Evolutionary conservation across 345 rosid genomes (phyloP), one percentile per base, ranked within the genome.

Genomic region (Citropsis articulata): DNA sequence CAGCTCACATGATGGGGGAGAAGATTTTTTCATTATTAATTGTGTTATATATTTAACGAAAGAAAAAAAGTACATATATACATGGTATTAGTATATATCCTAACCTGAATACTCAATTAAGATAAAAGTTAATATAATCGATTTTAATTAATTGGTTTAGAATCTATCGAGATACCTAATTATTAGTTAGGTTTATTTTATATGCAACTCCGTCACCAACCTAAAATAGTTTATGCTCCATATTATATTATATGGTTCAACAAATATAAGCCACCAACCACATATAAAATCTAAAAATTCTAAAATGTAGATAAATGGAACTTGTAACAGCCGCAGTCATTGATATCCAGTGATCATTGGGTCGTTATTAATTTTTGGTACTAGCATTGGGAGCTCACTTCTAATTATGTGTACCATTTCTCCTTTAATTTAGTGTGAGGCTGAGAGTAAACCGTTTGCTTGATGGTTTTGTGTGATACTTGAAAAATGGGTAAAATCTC

Each of bases 261-360:
- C 25, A 21, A 68, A 19, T 50, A 67, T 62, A 62, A 9, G 50
- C 81, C 59, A 66, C 80, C 76, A 4, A 74, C 69, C 62, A 22
- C 67, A 16, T 22, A 27, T 35, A 21, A 66, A 31, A 78, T 5
- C 16, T 59, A 31, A 21, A 14, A 27, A 55, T 36, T 50, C 9
- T 13, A 50, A 50, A 33, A 13, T 59, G 35, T 53, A 53, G 4
- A 12, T 48, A 71, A 53, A 28, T 30, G 75, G 63, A 53, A 53
- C 8, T 28, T 31, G 33, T 19, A 45, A 38, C 30, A n/a, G 71
- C 30, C 6, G 12, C 71, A 38, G 24, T 36, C 21, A 38, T 40
- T 76, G 18, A 27, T n/a, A 9, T 36, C 64, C 55, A 33, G 69
- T n/a, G 53, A 45, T 64, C 50, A 13, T 45, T 33, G 28, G 67